These are phyloP conservation scores for Murraya paniculata DNA, from an alignment of 345 rosid genomes.

Conservation along the genomic window DNA sequence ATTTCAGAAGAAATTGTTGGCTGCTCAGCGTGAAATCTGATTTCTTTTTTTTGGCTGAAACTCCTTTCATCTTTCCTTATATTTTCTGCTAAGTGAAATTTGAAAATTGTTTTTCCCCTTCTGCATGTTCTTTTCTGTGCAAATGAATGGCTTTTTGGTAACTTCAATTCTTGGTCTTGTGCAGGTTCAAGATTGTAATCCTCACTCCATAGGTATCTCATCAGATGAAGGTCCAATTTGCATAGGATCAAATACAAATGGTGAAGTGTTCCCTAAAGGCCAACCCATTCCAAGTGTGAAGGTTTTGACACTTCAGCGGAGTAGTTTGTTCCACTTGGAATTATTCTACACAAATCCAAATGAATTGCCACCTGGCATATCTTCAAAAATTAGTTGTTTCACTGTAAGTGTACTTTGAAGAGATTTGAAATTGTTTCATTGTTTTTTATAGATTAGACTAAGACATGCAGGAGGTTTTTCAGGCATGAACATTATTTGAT, in stretches of 20 bases:
- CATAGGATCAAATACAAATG: constrained; percentile 32
- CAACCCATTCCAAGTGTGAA: constrained; percentile 47
- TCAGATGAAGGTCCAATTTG: constrained; percentile 36
- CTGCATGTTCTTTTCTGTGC: background rate
- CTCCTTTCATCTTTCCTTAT: background rate
- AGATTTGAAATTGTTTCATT: background rate
- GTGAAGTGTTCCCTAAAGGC: constrained; percentile 47
- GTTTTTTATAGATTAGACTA: background rate
- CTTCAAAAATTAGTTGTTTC: constrained; percentile 41
- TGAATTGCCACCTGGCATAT: constrained; percentile 42
- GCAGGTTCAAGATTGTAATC: constrained; percentile 56
- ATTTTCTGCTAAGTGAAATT: background rate
- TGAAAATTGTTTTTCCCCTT: background rate
- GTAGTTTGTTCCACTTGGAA: constrained; percentile 39
- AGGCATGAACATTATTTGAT: background rate
- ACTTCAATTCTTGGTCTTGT: constrained; percentile 4
- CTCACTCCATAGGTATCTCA: constrained; percentile 34
- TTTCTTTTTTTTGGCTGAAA: background rate
- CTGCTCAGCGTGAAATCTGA: background rate
- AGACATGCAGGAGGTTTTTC: background rate
- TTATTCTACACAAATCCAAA: constrained; percentile 44
- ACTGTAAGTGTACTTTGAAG: constrained; percentile 28
- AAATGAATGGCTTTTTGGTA: background rate
- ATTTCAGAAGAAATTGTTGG: background rate
- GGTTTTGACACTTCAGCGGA: constrained; percentile 43